These are phyloP conservation scores for Septoria petroselini DNA, from an alignment of 2,329 filamentous ascomycete species.

Conservation along the genomic window DNA sequence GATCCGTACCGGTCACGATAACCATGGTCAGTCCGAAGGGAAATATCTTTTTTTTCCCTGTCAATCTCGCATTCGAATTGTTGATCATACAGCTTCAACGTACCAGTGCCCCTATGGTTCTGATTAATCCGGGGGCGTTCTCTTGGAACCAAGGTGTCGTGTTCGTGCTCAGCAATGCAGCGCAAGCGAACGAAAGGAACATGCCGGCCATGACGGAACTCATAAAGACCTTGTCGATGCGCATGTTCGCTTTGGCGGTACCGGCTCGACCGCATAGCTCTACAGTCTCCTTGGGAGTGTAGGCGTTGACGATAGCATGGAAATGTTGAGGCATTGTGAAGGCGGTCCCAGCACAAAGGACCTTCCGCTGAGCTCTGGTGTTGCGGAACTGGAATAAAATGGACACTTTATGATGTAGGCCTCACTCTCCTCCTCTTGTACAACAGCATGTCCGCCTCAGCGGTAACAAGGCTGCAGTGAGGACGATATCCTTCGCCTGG, in stretches of 20 bases:
- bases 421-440: not conserved
- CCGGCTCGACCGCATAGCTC: conserved; percentile 53
- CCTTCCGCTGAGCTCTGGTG: not conserved
- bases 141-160: conserved; percentile 36
- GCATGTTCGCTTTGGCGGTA: conserved; percentile 52
- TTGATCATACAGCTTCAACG: not conserved
- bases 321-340: conserved; percentile 12
- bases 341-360: not conserved
- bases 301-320: conserved; percentile 22
- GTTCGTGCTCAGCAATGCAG: conserved; percentile 31
- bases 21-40: conserved; percentile 38
- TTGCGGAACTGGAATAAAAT: too few species aligned
- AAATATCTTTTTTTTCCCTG: conserved; percentile 29
- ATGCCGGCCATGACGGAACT: conserved; percentile 53
- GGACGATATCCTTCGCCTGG: not conserved
- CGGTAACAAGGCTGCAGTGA: not conserved
- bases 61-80: not conserved
- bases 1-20: conserved; percentile 37
- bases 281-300: conserved; percentile 42
- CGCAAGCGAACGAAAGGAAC: conserved; percentile 53
- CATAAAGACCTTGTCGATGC: conserved; percentile 53
- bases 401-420: not conserved
- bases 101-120: conserved; percentile 32
- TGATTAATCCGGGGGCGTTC: conserved; percentile 37
- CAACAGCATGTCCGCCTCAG: not conserved